Evolutionary conservation across 345 rosid species (phyloP).

Genomic region (Citrus sp.): DNA sequence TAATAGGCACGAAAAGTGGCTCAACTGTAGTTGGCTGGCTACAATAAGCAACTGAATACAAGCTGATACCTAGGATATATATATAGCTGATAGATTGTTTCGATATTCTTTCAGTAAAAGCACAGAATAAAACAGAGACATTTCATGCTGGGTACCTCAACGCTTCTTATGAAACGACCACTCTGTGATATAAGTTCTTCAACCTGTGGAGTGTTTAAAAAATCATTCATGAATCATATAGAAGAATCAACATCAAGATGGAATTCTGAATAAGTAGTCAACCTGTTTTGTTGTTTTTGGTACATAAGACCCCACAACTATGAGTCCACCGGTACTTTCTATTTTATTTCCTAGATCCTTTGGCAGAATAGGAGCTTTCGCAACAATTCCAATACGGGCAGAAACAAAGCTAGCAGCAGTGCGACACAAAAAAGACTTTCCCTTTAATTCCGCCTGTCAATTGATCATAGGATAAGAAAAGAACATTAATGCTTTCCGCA

Average conservation of each 20-base stretch:
- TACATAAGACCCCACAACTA: slow-evolving; percentile 95
- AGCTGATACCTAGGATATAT: neutral
- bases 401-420: slow-evolving; percentile 98
- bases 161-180: slow-evolving; percentile 51
- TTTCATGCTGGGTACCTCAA: slow-evolving; percentile 56
- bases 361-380: slow-evolving; percentile 73
- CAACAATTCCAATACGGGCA: slow-evolving; percentile 77
- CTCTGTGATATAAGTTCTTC: slow-evolving; percentile 74
- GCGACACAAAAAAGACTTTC: slow-evolving; percentile 87
- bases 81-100: neutral
- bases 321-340: slow-evolving; percentile 70
- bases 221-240: neutral
- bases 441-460: slow-evolving; percentile 86
- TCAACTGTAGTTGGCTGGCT: neutral
- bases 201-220: slow-evolving; percentile 43
- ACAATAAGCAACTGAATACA: neutral
- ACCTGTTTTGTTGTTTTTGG: slow-evolving; percentile 98
- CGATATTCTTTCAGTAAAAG: slow-evolving; percentile 4
- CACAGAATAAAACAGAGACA: neutral
- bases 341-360: slow-evolving; percentile 64
- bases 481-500: slow-evolving; percentile 6
- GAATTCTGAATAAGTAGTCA: slow-evolving; percentile 7
- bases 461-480: slow-evolving; percentile 14
- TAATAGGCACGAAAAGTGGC: neutral
- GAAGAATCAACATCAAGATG: neutral